Percentiles rank a stretch among this genome's conserved stretches.
These are phyloP conservation scores for Vigna mungo DNA, from an alignment of 306 rosid species.

Conservation along the genomic window DNA sequence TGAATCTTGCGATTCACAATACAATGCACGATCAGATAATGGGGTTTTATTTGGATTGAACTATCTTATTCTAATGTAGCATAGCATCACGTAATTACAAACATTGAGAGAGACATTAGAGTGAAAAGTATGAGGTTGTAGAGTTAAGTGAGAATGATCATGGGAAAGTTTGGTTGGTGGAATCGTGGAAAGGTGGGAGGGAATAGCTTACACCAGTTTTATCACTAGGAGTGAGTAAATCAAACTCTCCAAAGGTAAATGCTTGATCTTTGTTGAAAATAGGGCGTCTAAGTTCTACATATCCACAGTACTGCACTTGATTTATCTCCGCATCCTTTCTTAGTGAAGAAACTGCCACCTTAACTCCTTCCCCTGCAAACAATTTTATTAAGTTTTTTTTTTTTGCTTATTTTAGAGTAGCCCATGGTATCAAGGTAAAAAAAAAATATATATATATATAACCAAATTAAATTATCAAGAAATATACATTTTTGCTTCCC, in stretches of 20 bases:
- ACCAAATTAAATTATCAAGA: too few species aligned
- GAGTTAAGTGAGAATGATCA: neutral
- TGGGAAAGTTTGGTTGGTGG: conserved; percentile 5
- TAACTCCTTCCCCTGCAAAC: conserved; percentile 77
- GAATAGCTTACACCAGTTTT: conserved; percentile 51
- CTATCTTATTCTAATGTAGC: too few species aligned
- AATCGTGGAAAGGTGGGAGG: conserved; percentile 13
- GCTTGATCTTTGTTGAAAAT: conserved; percentile 47
- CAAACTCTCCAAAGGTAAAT: conserved; percentile 58
- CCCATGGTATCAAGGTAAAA: neutral
- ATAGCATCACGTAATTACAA: too few species aligned
- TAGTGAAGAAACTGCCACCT: conserved; percentile 61
- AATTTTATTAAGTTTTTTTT: neutral
- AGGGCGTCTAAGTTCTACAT: conserved; percentile 69
- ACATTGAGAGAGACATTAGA: too few species aligned
- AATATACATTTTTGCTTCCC: too few species aligned
- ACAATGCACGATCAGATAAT: too few species aligned
- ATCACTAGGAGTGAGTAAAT: conserved; percentile 50
- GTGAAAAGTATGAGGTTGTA: too few species aligned
- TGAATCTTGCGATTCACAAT: too few species aligned
- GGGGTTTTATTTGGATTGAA: too few species aligned
- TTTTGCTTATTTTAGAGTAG: neutral
- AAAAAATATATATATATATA: too few species aligned
- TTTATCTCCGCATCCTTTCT: conserved; percentile 52
- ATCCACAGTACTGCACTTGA: conserved; percentile 69